These are phyloP conservation scores for Phalaenopsis equestris DNA, from an alignment of 106 monocot genomes.

Conservation along the genomic window DNA sequence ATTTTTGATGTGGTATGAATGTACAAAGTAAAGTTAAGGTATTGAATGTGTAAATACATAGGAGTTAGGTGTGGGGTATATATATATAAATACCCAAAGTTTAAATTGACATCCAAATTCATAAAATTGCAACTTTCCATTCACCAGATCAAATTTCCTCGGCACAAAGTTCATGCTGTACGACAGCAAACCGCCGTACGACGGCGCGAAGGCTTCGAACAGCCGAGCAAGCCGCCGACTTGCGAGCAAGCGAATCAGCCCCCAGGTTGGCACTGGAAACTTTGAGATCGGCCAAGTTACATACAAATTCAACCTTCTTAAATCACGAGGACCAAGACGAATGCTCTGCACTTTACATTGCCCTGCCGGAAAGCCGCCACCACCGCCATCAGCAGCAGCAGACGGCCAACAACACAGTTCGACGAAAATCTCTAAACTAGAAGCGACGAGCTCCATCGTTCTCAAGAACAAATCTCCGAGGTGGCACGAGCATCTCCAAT, in stretches of 20 bases:
- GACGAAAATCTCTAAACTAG: background rate
- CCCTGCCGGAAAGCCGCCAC: background rate
- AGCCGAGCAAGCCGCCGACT: constrained; percentile 36
- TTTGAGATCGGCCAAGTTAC: constrained; percentile 51
- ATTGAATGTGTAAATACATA: too few relatives aligned
- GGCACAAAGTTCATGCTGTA: constrained; percentile 74
- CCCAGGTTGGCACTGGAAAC: constrained; percentile 46
- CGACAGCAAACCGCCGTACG: constrained; percentile 56
- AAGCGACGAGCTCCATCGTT: constrained; percentile 1
- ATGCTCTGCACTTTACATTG: constrained; percentile 41
- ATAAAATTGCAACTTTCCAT: too few relatives aligned
- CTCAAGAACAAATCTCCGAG: constrained; percentile 68
- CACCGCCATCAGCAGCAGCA: too few relatives aligned
- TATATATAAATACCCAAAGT: too few relatives aligned
- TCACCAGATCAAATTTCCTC: constrained; percentile 69
- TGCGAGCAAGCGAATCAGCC: constrained; percentile 57
- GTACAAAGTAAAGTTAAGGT: too few relatives aligned
- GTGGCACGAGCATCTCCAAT: constrained; percentile 87
- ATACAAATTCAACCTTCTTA: constrained; percentile 67
- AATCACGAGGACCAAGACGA: constrained; percentile 62
- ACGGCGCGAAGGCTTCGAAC: constrained; percentile 51
- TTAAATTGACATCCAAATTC: too few relatives aligned
- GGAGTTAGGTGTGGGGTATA: too few relatives aligned
- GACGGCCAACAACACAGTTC: constrained; percentile 7
- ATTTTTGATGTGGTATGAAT: too few relatives aligned